Percentiles rank a stretch among this genome's conserved stretches.
Evolutionary conservation across 257 asterid genomes (phyloP).

Genomic region (Fraxinus cuspidata): DNA sequence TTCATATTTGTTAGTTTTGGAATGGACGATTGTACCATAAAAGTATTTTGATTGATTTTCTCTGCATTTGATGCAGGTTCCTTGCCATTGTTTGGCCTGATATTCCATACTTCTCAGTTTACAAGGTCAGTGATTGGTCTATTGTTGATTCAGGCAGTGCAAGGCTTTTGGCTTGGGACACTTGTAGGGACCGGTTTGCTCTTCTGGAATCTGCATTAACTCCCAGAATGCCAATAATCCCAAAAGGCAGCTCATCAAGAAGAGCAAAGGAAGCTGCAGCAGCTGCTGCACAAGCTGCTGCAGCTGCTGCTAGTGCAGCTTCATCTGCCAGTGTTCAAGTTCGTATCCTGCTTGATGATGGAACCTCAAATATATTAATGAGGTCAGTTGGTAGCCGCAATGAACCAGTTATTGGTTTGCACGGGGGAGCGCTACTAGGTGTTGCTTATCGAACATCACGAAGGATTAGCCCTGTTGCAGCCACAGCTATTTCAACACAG

Average conservation of each 20-base stretch:
- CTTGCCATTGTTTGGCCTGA: constrained; percentile 97
- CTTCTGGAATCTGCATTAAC: constrained; percentile 78
- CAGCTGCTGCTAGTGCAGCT: constrained; percentile 90
- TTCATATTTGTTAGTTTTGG: not conserved
- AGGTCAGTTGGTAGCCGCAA: constrained; percentile 92
- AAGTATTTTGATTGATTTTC: constrained; percentile 15
- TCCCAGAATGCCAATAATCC: constrained; percentile 89
- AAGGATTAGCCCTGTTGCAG: constrained; percentile 75
- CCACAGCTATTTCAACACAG: constrained; percentile 85
- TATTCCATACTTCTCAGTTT: constrained; percentile 91
- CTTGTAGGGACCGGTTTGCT: constrained; percentile 91
- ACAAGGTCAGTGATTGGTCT: constrained; percentile 96
- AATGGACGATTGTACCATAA: not conserved
- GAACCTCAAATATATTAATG: constrained; percentile 93
- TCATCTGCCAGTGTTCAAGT: constrained; percentile 93
- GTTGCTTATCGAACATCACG: constrained; percentile 93
- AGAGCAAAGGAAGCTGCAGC: constrained; percentile 97
- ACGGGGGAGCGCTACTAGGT: constrained; percentile 95
- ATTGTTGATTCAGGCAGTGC: constrained; percentile 98
- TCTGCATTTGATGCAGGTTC: constrained; percentile 60
- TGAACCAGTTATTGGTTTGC: constrained; percentile 87
- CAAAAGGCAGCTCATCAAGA: constrained; percentile 90
- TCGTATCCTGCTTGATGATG: constrained; percentile 92
- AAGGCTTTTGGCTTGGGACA: constrained; percentile 96
- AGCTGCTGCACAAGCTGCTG: constrained; percentile 95